Evolutionary conservation across 495 filamentous ascomycete species (phyloP).

Genomic region (Xylaria bambusicola): DNA sequence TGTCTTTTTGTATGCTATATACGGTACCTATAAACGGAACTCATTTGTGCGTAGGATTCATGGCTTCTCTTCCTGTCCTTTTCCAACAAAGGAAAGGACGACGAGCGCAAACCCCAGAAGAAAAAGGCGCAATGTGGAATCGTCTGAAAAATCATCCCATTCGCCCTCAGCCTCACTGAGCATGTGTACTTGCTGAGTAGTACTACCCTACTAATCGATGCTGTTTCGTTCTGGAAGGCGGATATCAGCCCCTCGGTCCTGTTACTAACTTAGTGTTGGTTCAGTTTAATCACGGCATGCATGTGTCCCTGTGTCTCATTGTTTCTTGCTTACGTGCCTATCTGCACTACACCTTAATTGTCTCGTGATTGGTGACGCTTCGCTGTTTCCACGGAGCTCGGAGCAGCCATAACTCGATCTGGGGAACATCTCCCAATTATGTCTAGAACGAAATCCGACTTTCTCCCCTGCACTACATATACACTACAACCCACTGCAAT

Average conservation of each 20-base stretch:
- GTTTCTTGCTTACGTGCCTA: constrained; percentile 5
- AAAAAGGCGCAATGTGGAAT: constrained; percentile 14
- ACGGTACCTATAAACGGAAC: constrained; percentile 10
- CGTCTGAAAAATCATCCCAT: constrained; percentile 16
- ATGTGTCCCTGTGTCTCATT: constrained; percentile 11
- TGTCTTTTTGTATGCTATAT: no score
- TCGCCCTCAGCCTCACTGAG: constrained; percentile 12
- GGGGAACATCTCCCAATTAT: constrained; percentile 12
- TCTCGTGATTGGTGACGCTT: constrained; percentile 8
- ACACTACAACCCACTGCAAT: neutral
- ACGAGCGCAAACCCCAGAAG: neutral
- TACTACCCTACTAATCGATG: neutral
- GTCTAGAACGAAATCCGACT: constrained; percentile 8
- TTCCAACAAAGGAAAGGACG: constrained; percentile 12
- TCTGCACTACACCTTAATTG: constrained; percentile 8
- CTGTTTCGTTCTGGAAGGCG: constrained; percentile 19
- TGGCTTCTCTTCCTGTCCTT: constrained; percentile 23
- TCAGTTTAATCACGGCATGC: constrained; percentile 2
- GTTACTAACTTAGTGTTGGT: constrained; percentile 12
- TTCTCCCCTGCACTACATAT: neutral
- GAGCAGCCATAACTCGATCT: constrained; percentile 9
- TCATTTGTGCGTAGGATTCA: constrained; percentile 18
- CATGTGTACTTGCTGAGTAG: neutral
- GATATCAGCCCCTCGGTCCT: neutral
- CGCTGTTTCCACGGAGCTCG: neutral